Evolutionary conservation across 192 early-diverging fungal species (phyloP), one percentile per base, ranked within the genome.

Genomic region (Umbelopsis ramanniana): DNA sequence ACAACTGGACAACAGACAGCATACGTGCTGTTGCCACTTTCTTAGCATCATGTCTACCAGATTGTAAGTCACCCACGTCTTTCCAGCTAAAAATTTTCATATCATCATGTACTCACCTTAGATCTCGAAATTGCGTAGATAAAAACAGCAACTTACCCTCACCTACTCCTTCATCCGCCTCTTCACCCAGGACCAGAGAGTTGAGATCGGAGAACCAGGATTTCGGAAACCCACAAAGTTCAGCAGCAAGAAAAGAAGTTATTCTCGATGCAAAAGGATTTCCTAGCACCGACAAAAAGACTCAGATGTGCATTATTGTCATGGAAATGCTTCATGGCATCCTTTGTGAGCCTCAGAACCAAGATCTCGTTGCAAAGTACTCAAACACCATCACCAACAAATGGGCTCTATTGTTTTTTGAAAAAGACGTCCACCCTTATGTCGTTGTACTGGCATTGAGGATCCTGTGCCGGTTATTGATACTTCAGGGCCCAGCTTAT

Each of bases 301-400:
- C 73, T 40, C 69, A 70, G 40, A 78, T 78, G 76, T 55, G 76
- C 37, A 78, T 74, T 45, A 78, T 79, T 35, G 77, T 91, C 17
- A 79, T 91, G 76, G 87, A 88, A 63, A 91, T 90, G 88, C 71
- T 91, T 11, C 78, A 88, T 26, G 84, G 91, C 21, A 88, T 91
- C 8, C 57, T 91, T 4, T 83, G 85, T 43, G 84, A 89, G 35
- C 72, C 78, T 24, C 72, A 75, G 1, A 84, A 83, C 45, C 76
- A 77, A 17, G 80, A 82, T 46, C 33, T 67, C 33, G 82, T 86
- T 3, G 77, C 79, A 60, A 86, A 88, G 66, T 86, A 91, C 68
- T 67, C 87, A 10, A 71, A 68, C 2, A 85, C 83, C 0, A 84
- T 91, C 17, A 87, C 89, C 14, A 86, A 81, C 75, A 85, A 87